These are phyloP conservation scores for Mycena polygramma DNA, from an alignment of 768 basidiomycete genomes.

Conservation along the genomic window DNA sequence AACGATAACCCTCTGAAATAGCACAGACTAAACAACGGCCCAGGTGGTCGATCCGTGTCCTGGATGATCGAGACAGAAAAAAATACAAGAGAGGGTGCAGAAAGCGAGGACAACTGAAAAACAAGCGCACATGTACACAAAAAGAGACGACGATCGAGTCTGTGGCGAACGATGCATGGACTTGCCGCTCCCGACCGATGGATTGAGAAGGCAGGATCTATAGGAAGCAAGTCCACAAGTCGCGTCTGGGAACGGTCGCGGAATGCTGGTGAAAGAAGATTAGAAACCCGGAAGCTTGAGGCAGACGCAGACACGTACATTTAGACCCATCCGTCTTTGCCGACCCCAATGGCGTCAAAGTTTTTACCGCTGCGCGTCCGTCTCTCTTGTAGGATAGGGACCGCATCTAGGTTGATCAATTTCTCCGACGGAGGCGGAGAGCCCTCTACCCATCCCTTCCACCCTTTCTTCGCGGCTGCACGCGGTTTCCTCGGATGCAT, in stretches of 20 bases:
- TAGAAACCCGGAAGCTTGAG: constrained; percentile 40
- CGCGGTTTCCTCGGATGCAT: constrained; percentile 66
- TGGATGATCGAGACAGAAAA: constrained; percentile 12
- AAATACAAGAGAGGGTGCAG: constrained; percentile 29
- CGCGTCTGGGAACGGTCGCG: constrained; percentile 11
- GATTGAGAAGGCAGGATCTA: constrained; percentile 23
- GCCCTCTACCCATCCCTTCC: constrained; percentile 94
- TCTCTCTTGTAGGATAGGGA: constrained; percentile 77
- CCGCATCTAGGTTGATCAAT: constrained; percentile 84
- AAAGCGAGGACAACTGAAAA: constrained; percentile 33
- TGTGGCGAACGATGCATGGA: constrained; percentile 26
- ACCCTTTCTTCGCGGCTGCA: constrained; percentile 80
- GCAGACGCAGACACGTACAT: constrained; percentile 53
- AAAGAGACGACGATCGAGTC: constrained; percentile 16
- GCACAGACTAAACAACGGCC: constrained; percentile 3
- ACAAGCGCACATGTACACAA: constrained; percentile 10
- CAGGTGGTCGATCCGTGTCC: constrained; percentile 15
- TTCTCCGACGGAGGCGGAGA: constrained; percentile 85
- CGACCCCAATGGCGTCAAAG: constrained; percentile 86
- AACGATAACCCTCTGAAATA: constrained; percentile 11
- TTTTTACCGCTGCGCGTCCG: constrained; percentile 88
- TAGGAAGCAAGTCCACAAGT: constrained; percentile 2
- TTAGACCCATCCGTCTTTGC: constrained; percentile 84
- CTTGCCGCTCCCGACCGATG: constrained; percentile 7
- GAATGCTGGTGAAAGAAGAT: constrained; percentile 10